These are phyloP conservation scores for Begonia fuchsioides DNA, from an alignment of 306 rosid genomes.

Conservation along the genomic window DNA sequence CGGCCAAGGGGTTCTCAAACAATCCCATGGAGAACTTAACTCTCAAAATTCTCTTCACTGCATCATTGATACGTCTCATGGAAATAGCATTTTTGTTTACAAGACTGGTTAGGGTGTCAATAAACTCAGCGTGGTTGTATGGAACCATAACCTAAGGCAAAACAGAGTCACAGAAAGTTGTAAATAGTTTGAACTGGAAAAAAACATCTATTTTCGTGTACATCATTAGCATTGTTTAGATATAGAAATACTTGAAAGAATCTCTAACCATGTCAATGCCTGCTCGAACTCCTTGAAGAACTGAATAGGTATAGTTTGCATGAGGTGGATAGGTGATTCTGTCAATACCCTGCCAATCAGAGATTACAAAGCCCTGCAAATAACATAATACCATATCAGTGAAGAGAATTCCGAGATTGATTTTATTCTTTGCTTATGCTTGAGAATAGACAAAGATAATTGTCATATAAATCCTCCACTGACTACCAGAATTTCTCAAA, in stretches of 20 bases:
- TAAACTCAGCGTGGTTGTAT: conserved; percentile 13
- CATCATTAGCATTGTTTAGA: too few relatives aligned
- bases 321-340: conserved; percentile 6
- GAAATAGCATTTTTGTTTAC: conserved; percentile 11
- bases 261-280: conserved; percentile 9
- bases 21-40: conserved; percentile 20
- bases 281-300: conserved; percentile 2
- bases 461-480: too few relatives aligned
- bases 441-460: too few relatives aligned
- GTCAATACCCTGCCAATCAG: conserved; percentile 9
- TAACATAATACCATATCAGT: too few relatives aligned
- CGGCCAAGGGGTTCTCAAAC: conserved; percentile 21
- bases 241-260: not conserved
- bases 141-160: conserved; percentile 18
- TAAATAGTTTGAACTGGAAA: not conserved
- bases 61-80: conserved; percentile 19
- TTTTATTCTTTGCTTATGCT: too few relatives aligned
- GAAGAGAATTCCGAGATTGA: too few relatives aligned
- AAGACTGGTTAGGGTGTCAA: conserved; percentile 7
- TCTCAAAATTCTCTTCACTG: conserved; percentile 20
- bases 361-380: conserved; percentile 12
- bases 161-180: not conserved
- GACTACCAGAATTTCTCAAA: too few relatives aligned
- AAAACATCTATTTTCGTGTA: not conserved
- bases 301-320: conserved; percentile 7